A percentile compares a stretch with the other conserved stretches of the same genome.
Evolutionary conservation across 176 grass and related monocot species (phyloP).

Genomic region (Oropetium thomaeum): DNA sequence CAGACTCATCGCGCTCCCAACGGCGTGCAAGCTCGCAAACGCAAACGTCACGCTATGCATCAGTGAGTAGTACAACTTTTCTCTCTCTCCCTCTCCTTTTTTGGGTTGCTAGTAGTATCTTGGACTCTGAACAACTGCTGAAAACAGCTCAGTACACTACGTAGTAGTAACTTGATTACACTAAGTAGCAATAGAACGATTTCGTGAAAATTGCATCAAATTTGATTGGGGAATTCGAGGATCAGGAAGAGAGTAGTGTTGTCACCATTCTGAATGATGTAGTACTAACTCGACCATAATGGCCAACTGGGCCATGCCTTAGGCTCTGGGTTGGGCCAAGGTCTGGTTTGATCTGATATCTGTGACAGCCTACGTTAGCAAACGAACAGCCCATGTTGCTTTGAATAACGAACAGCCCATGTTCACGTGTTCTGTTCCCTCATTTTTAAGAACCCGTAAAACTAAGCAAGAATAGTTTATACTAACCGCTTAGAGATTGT

Average conservation of each 20-base stretch:
- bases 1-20: constrained; percentile 53
- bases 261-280: not conserved
- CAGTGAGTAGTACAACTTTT: constrained; percentile 29
- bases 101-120: not conserved
- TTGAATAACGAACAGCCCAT: not conserved
- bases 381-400: not conserved
- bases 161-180: too few relatives aligned
- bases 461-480: not conserved
- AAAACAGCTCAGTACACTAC: too few relatives aligned
- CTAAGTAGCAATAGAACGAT: not conserved
- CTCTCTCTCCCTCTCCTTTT: too few relatives aligned
- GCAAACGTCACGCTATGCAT: constrained; percentile 70
- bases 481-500: not conserved
- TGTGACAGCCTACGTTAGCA: not conserved
- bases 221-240: not conserved
- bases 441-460: not conserved
- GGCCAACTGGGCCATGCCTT: not conserved
- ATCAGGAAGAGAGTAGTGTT: not conserved
- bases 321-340: not conserved
- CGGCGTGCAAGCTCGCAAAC: constrained; percentile 53
- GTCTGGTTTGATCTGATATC: not conserved
- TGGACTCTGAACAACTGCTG: not conserved
- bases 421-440: not conserved
- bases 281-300: not conserved
- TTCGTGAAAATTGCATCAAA: not conserved